phyloP scores from a whole-genome alignment of 495 filamentous ascomycete genomes.

The Neurospora cerealis region DNA sequence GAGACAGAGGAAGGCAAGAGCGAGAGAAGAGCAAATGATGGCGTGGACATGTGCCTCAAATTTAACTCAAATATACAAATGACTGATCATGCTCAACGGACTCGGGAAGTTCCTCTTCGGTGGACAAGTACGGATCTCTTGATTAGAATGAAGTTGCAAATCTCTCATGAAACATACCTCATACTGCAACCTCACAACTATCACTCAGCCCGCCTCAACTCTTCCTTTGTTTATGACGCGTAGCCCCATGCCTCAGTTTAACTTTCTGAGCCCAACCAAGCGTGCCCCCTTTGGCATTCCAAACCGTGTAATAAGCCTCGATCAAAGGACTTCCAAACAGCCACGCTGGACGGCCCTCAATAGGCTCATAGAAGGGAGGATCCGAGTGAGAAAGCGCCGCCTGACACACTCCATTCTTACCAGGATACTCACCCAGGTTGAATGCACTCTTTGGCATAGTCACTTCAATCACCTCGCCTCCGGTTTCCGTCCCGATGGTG shows the following conservation, averaged over 20 bases:
- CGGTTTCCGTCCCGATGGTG: conserved; percentile 7
- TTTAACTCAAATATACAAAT: neutral
- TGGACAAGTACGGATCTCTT: neutral
- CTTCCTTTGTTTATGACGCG: neutral
- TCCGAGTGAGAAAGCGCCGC: conserved; percentile 10
- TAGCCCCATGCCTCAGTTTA: neutral
- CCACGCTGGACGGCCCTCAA: conserved; percentile 12
- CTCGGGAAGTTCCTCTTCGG: neutral
- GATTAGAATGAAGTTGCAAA: neutral
- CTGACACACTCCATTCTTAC: conserved; percentile 15
- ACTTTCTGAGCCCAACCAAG: neutral
- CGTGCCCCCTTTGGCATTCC: conserved; percentile 5
- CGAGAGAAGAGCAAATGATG: neutral
- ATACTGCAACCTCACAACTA: neutral
- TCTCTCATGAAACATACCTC: neutral
- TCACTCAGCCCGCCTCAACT: neutral
- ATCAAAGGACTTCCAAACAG: conserved; percentile 12
- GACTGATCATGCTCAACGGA: neutral
- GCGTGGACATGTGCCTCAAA: neutral
- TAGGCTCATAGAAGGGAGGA: conserved; percentile 5
- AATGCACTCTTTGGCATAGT: conserved; percentile 10
- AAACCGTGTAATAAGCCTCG: conserved; percentile 18
- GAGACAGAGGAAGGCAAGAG: neutral
- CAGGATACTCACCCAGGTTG: conserved; percentile 16
- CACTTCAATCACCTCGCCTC: conserved; percentile 4